These are phyloP conservation scores for Williopsis jadinii DNA, from an alignment of 1,139 yeast genomes.

Conservation along the genomic window DNA sequence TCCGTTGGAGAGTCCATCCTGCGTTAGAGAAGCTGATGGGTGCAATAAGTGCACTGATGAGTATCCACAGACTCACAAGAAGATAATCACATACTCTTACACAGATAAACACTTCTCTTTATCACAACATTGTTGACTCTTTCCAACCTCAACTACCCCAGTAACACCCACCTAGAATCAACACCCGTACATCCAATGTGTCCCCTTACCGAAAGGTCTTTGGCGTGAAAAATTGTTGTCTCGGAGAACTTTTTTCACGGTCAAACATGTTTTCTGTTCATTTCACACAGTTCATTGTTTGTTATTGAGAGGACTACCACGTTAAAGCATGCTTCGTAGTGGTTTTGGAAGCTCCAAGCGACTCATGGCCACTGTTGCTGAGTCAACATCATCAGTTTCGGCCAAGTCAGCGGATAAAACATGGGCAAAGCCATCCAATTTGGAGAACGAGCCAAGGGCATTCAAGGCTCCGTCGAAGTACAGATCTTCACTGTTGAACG, in stretches of 20 bases:
- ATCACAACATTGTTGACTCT: too few species aligned
- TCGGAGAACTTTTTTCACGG: too few species aligned
- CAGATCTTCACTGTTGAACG: slow-evolving; percentile 19
- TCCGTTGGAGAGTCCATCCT: slow-evolving; percentile 15
- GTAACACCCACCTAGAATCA: too few species aligned
- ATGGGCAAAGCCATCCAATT: slow-evolving; percentile 10
- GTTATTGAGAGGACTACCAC: too few species aligned
- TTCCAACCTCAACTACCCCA: too few species aligned
- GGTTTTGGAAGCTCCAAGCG: slow-evolving; percentile 13
- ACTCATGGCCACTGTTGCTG: slow-evolving; percentile 3
- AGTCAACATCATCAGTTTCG: too few species aligned
- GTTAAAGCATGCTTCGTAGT: slow-evolving; percentile 15
- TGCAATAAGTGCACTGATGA: slow-evolving; percentile 14
- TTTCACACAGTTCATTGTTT: too few species aligned
- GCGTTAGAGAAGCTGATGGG: slow-evolving; percentile 18
- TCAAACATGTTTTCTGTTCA: too few species aligned
- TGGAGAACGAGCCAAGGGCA: slow-evolving; percentile 4
- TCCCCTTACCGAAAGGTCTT: background rate
- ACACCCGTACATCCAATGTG: background rate
- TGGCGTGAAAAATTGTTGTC: background rate
- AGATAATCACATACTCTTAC: too few species aligned
- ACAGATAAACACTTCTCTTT: too few species aligned
- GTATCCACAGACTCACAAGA: slow-evolving; percentile 19
- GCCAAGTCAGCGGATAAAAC: slow-evolving; percentile 1
- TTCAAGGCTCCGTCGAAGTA: slow-evolving; percentile 12